Evolutionary conservation across 169 alveolate species (phyloP).

Genomic region (Prorocentrum cordatum): DNA sequence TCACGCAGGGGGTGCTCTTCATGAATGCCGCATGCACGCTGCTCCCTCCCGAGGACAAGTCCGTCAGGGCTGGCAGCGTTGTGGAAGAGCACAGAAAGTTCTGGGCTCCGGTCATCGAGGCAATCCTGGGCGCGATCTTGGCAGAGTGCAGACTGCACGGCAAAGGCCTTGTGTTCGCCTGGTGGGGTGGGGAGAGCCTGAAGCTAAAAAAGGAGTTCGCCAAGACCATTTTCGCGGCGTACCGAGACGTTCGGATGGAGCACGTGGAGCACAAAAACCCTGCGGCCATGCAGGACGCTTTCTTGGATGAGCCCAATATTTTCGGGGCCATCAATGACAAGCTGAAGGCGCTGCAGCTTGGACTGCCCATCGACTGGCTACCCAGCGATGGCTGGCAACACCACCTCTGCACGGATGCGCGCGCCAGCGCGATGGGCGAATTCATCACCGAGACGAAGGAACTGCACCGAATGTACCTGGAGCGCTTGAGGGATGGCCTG

Average conservation of each 20-base stretch:
- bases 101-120: conserved; percentile 50
- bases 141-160: neutral
- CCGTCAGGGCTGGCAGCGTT: neutral
- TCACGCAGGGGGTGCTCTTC: conserved; percentile 41
- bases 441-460: conserved; percentile 45
- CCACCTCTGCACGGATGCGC: neutral
- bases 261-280: conserved; percentile 63
- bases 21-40: conserved; percentile 67
- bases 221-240: neutral
- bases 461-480: conserved; percentile 59
- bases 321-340: conserved; percentile 25
- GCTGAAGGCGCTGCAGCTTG: neutral
- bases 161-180: neutral
- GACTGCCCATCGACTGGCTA: conserved; percentile 26
- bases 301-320: conserved; percentile 24
- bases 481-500: conserved; percentile 30
- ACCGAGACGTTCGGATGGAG: neutral
- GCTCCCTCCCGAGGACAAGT: conserved; percentile 13
- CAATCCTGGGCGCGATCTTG: conserved; percentile 16
- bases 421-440: conserved; percentile 40
- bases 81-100: conserved; percentile 8
- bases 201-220: neutral
- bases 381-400: conserved; percentile 4
- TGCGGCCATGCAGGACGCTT: conserved; percentile 39
- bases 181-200: conserved; percentile 64